Percentiles rank a stretch among this genome's conserved stretches.
Evolutionary conservation across 768 basidiomycete species (phyloP).

Genomic region (Pisolithus orientalis): DNA sequence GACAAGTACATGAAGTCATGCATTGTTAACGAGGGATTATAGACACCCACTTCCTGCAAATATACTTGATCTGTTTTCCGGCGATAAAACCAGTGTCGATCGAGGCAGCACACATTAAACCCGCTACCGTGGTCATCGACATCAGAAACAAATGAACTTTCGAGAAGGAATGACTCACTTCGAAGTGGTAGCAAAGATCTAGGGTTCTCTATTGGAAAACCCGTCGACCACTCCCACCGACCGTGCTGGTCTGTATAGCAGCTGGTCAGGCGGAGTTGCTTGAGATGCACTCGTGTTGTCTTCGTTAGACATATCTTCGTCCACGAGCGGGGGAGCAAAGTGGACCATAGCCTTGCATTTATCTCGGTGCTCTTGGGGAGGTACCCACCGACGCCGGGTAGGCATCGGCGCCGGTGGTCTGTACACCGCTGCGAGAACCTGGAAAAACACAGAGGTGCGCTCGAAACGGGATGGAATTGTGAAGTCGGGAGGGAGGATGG

Average conservation of each 20-base stretch:
- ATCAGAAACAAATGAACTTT: neutral
- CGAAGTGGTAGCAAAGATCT: conserved; percentile 19
- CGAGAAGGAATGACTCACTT: conserved; percentile 11
- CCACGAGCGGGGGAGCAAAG: conserved; percentile 13
- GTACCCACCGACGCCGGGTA: conserved; percentile 8
- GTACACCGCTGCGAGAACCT: conserved; percentile 23
- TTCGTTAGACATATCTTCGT: neutral
- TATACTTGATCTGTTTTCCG: conserved; percentile 24
- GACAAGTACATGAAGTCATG: conserved; percentile 2
- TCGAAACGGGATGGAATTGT: conserved; percentile 15
- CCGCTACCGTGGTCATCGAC: conserved; percentile 18
- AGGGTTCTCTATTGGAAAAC: conserved; percentile 20
- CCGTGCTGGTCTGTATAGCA: conserved; percentile 28
- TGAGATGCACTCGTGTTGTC: conserved; percentile 1
- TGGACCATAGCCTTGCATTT: conserved; percentile 23
- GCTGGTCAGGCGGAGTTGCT: conserved; percentile 12
- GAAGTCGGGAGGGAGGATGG: conserved; percentile 7
- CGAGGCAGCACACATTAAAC: conserved; percentile 31
- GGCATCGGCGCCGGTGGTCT: conserved; percentile 2
- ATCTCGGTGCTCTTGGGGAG: conserved; percentile 13
- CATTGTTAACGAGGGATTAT: neutral
- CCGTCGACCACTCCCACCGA: conserved; percentile 26
- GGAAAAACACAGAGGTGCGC: conserved; percentile 24
- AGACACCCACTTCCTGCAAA: conserved; percentile 31
- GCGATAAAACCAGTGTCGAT: conserved; percentile 29